phyloP scores from a whole-genome alignment of 306 rosid species.

The Cicer arietinum region DNA sequence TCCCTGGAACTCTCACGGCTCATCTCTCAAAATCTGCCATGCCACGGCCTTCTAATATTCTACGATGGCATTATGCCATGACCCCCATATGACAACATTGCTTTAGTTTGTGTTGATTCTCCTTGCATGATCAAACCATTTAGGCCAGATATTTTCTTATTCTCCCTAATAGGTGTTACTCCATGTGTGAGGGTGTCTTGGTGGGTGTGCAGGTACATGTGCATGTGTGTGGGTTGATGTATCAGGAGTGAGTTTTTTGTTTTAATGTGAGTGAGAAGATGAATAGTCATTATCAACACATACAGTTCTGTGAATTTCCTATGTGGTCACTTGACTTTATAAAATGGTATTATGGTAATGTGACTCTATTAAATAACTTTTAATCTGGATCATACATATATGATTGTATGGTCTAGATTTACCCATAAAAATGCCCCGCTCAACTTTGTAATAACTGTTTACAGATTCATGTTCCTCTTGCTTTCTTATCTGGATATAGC shows the following conservation, averaged over 20 bases:
- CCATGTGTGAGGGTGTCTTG: no score
- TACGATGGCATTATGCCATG: background rate
- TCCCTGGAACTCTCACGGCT: background rate
- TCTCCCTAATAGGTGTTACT: constrained; percentile 16
- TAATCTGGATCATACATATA: background rate
- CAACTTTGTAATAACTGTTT: constrained; percentile 14
- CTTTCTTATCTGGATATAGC: constrained; percentile 5
- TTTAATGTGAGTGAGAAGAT: no score
- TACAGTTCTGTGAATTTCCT: background rate
- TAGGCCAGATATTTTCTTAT: background rate
- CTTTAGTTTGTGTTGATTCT: no score
- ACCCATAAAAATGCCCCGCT: background rate
- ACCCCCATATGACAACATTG: background rate
- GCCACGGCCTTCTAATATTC: background rate
- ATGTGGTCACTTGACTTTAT: background rate
- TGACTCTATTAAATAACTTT: background rate
- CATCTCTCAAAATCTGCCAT: background rate
- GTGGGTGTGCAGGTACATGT: no score
- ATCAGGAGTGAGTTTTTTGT: no score
- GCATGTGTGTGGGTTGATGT: no score
- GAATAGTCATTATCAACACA: background rate
- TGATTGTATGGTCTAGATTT: background rate
- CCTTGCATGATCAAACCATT: background rate
- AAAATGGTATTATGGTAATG: background rate
- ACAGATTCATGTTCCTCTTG: constrained; percentile 1